Base-by-base conservation (phyloP, 1,284 basidiomycete species). In the Pseudozyma sp. region DNA sequence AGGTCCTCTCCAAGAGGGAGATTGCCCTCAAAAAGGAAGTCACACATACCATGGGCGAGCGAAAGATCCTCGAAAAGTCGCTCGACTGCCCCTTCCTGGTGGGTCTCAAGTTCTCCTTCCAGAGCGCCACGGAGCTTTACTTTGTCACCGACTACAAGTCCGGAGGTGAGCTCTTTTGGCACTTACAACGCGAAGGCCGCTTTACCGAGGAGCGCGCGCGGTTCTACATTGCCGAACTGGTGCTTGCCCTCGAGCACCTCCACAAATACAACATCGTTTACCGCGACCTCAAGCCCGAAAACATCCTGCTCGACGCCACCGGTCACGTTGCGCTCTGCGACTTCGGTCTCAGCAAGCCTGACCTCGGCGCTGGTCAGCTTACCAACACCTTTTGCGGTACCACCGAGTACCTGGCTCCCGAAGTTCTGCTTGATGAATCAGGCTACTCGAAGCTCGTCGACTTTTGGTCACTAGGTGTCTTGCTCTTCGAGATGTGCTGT, bases 1-100 rank as follows among this genome's bases (percentile, higher is more conserved):
- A 99, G 85, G 93, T 99, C 51, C 89, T 99, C 37, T 95, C 93
- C 40, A 99, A 99, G 87, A 94, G 94, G 87, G 97, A 99, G 85
- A 99, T 99, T 80, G 91, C 98, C 61, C 93, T 94, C 48, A 99
- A 98, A 88, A 99, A 99, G 86, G 97, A 99, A 85, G 94, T 99
- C 43, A 94, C 94, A 7, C 97, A 99, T 85, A 99, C 96, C 14
- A 98, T 99, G 75, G 97, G 97, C 81, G 97, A 99, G 86, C 92
- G 97, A 85, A 97, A 98, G 88, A 99, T 99, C 82, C 89, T 99
- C 24, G 95, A 99, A 85, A 90, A 93, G 60, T 95, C 93, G 34
- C 87, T 96, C 50, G 94, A 97, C 77, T 95, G 92, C 34, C 97
- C 97, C 0, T 99, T 99, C 89, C 89, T 99, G 42, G 94, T 99